These are phyloP conservation scores for Cucurbita moschata DNA, from an alignment of 306 rosid species.

Conservation along the genomic window DNA sequence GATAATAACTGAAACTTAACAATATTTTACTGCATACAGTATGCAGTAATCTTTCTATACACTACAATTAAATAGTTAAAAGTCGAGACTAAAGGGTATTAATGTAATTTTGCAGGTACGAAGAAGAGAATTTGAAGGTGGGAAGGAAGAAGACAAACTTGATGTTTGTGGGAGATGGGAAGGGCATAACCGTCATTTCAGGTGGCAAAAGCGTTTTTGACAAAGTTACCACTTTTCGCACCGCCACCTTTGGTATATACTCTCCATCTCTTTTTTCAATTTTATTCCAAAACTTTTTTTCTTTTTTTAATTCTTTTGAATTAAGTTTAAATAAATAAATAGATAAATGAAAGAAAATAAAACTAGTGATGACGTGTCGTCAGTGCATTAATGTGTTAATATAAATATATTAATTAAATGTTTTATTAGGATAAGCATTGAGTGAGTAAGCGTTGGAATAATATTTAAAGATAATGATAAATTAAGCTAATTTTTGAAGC, in stretches of 20 bases:
- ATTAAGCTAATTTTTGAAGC: neutral
- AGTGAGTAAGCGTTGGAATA: no score
- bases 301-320: neutral
- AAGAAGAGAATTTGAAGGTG: conserved; percentile 62
- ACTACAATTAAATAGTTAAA: no score
- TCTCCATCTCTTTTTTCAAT: neutral
- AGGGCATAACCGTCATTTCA: conserved; percentile 51
- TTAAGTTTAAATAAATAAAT: neutral
- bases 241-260: conserved; percentile 64
- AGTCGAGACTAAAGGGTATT: neutral
- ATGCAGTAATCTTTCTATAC: no score
- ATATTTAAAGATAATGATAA: neutral
- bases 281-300: neutral
- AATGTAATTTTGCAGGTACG: conserved; percentile 31
- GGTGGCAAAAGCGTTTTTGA: conserved; percentile 35
- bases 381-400: no score
- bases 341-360: neutral
- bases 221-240: conserved; percentile 65
- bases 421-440: no score
- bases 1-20: no score
- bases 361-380: neutral
- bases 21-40: no score
- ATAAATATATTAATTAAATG: no score
- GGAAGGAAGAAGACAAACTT: conserved; percentile 72
- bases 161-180: conserved; percentile 91